These are phyloP conservation scores for Mycena galericulata DNA, from an alignment of 768 basidiomycete genomes.

Conservation along the genomic window DNA sequence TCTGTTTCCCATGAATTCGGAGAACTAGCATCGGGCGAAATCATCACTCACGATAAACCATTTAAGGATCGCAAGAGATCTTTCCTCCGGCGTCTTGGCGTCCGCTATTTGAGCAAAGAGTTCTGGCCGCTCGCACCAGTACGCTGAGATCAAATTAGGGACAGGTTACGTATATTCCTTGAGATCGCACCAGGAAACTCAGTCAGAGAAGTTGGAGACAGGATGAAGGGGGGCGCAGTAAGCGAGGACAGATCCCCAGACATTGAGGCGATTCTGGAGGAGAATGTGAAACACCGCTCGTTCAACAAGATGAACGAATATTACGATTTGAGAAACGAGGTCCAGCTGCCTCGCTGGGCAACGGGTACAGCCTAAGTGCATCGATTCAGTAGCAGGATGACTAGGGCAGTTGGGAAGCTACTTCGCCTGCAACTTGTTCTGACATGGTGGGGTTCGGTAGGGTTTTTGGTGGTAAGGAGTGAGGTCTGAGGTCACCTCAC, in stretches of 20 bases:
- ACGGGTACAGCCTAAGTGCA: slow-evolving; percentile 74
- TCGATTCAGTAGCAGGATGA: neutral
- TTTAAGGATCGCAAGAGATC: slow-evolving; percentile 83
- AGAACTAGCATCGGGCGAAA: neutral
- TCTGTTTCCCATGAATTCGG: slow-evolving; percentile 51
- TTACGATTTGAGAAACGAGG: slow-evolving; percentile 90
- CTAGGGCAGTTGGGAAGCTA: neutral
- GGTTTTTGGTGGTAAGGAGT: neutral
- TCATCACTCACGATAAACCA: slow-evolving; percentile 90
- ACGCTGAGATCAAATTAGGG: slow-evolving; percentile 62
- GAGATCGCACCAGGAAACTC: slow-evolving; percentile 83
- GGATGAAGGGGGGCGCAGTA: slow-evolving; percentile 89
- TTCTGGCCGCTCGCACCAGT: slow-evolving; percentile 96
- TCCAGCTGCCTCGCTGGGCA: slow-evolving; percentile 89
- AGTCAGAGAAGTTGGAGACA: slow-evolving; percentile 90
- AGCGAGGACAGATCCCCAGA: slow-evolving; percentile 89
- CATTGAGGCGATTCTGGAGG: slow-evolving; percentile 79
- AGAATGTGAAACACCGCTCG: slow-evolving; percentile 17
- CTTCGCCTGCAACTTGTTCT: slow-evolving; percentile 30
- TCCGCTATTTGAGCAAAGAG: slow-evolving; percentile 90
- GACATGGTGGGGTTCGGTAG: slow-evolving; percentile 21
- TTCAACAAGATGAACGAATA: slow-evolving; percentile 11
- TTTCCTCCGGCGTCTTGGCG: slow-evolving; percentile 77
- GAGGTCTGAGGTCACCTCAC: neutral
- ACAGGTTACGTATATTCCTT: slow-evolving; percentile 11